A percentile compares a stretch with the other conserved stretches of the same genome.
phyloP scores from a whole-genome alignment of 108 stramenopile species.

The Asterionellopsis glacialis region DNA sequence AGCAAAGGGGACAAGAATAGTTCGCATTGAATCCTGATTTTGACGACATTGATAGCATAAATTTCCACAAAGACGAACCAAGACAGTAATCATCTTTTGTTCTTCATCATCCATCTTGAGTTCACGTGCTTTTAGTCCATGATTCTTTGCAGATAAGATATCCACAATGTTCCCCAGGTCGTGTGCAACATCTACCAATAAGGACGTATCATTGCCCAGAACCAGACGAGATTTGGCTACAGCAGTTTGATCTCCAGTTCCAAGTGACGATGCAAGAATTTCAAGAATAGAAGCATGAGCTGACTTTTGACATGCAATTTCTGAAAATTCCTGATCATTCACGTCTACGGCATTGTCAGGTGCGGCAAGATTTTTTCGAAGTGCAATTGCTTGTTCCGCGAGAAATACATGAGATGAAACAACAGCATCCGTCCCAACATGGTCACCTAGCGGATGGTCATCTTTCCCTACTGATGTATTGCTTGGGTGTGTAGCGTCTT shows the following conservation, averaged over 20 bases:
- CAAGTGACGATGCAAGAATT: constrained; percentile 49
- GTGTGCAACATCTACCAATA: constrained; percentile 33
- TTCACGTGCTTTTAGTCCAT: constrained; percentile 51
- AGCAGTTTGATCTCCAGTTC: constrained; percentile 14
- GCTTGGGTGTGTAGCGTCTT: constrained; percentile 16
- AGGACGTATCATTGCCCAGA: constrained; percentile 43
- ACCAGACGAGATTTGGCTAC: constrained; percentile 14
- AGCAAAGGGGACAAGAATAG: constrained; percentile 32
- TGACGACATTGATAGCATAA: constrained; percentile 54
- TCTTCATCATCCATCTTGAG: constrained; percentile 43
- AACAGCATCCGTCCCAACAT: constrained; percentile 12
- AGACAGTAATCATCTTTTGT: constrained; percentile 40
- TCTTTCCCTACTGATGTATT: constrained; percentile 9
- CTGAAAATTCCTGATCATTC: background rate
- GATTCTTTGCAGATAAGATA: constrained; percentile 27
- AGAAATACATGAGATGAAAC: constrained; percentile 42
- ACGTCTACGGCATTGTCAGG: background rate
- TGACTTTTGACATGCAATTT: constrained; percentile 3
- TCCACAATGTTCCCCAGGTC: constrained; percentile 58
- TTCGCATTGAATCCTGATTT: constrained; percentile 70
- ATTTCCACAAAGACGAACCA: constrained; percentile 73
- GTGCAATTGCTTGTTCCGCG: constrained; percentile 22
- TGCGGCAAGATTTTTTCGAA: constrained; percentile 7
- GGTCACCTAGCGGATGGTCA: constrained; percentile 38
- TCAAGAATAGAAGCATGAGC: constrained; percentile 48